These are phyloP conservation scores for Acanthochlamys bracteata DNA, from an alignment of 106 monocot genomes.

Conservation along the genomic window DNA sequence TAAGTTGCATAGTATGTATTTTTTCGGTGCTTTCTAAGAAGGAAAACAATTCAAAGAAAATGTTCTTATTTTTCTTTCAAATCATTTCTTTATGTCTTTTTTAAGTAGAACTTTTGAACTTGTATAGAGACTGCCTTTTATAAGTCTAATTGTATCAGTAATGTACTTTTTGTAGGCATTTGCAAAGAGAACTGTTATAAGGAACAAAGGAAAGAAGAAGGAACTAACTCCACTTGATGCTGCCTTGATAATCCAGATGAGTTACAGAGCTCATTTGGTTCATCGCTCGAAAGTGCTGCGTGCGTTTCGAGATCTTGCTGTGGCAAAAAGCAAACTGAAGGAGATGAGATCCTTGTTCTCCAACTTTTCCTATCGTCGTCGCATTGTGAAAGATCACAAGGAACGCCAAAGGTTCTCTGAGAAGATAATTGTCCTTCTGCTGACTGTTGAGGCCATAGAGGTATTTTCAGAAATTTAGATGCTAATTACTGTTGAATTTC, in stretches of 20 bases:
- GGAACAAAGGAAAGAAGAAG: conserved; percentile 66
- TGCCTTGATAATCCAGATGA: conserved; percentile 72
- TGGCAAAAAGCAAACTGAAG: conserved; percentile 86
- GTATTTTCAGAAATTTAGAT: conserved; percentile 20
- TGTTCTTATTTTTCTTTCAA: no score
- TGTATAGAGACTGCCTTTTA: background rate
- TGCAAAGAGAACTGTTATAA: conserved; percentile 22
- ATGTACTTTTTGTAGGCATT: conserved; percentile 48
- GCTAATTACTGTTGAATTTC: background rate
- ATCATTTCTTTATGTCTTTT: no score
- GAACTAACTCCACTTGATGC: conserved; percentile 74
- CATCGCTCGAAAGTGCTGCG: conserved; percentile 64
- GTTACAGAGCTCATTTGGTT: conserved; percentile 56
- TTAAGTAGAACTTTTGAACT: no score
- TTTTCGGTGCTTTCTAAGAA: no score
- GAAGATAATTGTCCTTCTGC: conserved; percentile 80
- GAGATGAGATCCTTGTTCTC: conserved; percentile 78
- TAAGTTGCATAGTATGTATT: no score
- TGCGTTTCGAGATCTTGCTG: conserved; percentile 70
- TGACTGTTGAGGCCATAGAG: conserved; percentile 88
- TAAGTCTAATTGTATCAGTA: background rate
- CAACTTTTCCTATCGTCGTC: conserved; percentile 76
- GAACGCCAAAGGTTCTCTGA: conserved; percentile 89
- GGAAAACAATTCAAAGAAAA: no score
- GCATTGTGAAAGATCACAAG: conserved; percentile 50